Evolutionary conservation across 176 grass and related monocot genomes (phyloP), one percentile per base, ranked within the genome.

Genomic region (Avena eriantha): DNA sequence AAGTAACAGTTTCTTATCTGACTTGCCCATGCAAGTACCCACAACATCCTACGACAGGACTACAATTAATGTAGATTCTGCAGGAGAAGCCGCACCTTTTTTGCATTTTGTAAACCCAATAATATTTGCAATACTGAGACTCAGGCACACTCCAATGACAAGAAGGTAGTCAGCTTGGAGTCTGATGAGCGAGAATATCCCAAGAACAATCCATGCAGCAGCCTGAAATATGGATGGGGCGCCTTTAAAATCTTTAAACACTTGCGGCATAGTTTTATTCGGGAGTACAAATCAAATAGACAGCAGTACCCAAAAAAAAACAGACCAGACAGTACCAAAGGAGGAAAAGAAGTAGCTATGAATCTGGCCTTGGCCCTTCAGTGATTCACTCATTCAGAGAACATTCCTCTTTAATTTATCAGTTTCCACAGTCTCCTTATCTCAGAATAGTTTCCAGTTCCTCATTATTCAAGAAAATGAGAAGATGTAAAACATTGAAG

Each of bases 31-130:
- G 56, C 15, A 83, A 29, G 18, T 60, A n/a, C 21, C 18, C 21
- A 66, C 12, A 78, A 33, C 7, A 63, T 66, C 41, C 10, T 81
- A 58, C 39, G 50, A 58, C 6, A 81, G n/a, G 36, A 26, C 60
- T 69, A 22, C 9, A 67, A 11, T 1, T 0, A 61, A 80, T 57
- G 10, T 58, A 72, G 19, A 45, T 64, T 76, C 64, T 47, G 66
- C 76, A 79, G 35, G 65, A 69, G 56, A 56, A 67, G 39, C 3
- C 54, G 12, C 86, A 99, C 97, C 97, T 96, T 99, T 99, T 66
- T 91, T 95, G 69, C 97, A 99, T 90, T 94, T 99, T 39, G 97
- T 99, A 87, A 99, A 99, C n/a, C 97, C 97, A 92, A 99, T 81
- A 77, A 99, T 99, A 80, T 99, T 99, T 73, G 97, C 97, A 83